Evolutionary conservation across 2,329 filamentous ascomycete species (phyloP).

Genomic region (Orbilia quercus): DNA sequence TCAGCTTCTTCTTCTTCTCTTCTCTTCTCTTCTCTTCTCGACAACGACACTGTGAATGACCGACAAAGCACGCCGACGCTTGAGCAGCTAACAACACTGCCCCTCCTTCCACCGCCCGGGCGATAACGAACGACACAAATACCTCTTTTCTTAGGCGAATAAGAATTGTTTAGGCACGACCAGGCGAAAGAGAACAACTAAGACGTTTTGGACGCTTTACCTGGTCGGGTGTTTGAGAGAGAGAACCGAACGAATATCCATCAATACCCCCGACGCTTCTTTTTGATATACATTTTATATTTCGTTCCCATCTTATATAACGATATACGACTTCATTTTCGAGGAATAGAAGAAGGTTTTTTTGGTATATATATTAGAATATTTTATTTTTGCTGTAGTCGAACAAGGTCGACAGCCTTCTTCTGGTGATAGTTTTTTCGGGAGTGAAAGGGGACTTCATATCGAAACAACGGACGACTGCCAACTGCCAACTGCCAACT

Average conservation of each 20-base stretch:
- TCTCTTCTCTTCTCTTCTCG: not conserved
- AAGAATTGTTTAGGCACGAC: constrained; percentile 24
- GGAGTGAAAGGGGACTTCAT: constrained; percentile 13
- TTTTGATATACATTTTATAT: constrained; percentile 11
- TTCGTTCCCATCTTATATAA: constrained; percentile 6
- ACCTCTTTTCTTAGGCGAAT: constrained; percentile 7
- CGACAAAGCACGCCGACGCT: not conserved
- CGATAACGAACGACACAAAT: constrained; percentile 34
- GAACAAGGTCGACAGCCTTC: not conserved
- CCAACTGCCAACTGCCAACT: not conserved
- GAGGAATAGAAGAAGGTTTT: not conserved
- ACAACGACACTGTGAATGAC: constrained; percentile 13
- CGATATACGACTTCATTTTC: constrained; percentile 14
- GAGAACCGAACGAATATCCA: constrained; percentile 1
- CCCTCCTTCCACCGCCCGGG: constrained; percentile 5
- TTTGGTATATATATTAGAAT: not conserved
- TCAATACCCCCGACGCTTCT: not conserved
- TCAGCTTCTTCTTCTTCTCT: constrained; percentile 1
- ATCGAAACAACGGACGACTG: not conserved
- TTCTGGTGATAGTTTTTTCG: constrained; percentile 21
- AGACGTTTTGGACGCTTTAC: constrained; percentile 46
- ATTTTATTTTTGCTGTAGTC: not conserved
- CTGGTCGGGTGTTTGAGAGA: constrained; percentile 41
- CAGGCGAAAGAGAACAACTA: constrained; percentile 56
- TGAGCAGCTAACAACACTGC: constrained; percentile 1